Percentiles rank a stretch among this genome's conserved stretches.
Conservation (phyloP, 352 stramenopile genomes). For the Phytophthora sp. region DNA sequence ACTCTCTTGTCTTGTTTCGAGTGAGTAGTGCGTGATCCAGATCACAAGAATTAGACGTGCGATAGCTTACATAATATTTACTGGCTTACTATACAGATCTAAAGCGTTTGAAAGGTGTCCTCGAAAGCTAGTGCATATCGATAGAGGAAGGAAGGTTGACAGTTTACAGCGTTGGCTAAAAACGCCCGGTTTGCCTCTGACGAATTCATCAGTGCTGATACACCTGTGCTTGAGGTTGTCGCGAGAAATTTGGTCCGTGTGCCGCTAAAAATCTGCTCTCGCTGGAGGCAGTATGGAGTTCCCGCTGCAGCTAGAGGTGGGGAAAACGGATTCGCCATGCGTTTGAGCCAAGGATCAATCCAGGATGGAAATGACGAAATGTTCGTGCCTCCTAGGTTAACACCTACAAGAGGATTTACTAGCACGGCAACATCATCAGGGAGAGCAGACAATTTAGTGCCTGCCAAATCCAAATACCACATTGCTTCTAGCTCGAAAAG, state of each 20-base stretch:
- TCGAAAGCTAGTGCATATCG: slow-evolving; percentile 27
- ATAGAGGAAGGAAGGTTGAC: slow-evolving; percentile 20
- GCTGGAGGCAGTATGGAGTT: slow-evolving; percentile 26
- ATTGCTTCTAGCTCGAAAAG: slow-evolving; percentile 31
- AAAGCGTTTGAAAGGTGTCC: slow-evolving; percentile 24
- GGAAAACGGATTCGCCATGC: slow-evolving; percentile 1
- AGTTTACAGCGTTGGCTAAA: slow-evolving; percentile 19
- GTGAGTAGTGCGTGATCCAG: too few relatives aligned
- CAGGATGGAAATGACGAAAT: slow-evolving; percentile 33
- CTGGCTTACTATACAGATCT: background rate
- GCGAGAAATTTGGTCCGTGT: slow-evolving; percentile 11
- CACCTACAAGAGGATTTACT: slow-evolving; percentile 20
- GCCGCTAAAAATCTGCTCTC: slow-evolving; percentile 14
- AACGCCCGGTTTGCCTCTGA: slow-evolving; percentile 12
- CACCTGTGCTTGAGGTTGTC: background rate
- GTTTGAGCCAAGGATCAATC: slow-evolving; percentile 28
- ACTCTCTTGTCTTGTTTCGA: background rate
- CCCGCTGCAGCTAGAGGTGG: slow-evolving; percentile 19
- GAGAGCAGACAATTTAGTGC: slow-evolving; percentile 20
- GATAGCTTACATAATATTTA: too few relatives aligned
- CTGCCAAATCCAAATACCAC: slow-evolving; percentile 32
- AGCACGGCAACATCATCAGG: slow-evolving; percentile 18
- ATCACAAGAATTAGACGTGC: too few relatives aligned
- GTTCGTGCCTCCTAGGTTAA: slow-evolving; percentile 29
- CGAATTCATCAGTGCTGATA: slow-evolving; percentile 21